Evolutionary conservation across 805 yeast genomes (phyloP), one percentile per base, ranked within the genome.

Genomic region (Wickerhamiella azyma): DNA sequence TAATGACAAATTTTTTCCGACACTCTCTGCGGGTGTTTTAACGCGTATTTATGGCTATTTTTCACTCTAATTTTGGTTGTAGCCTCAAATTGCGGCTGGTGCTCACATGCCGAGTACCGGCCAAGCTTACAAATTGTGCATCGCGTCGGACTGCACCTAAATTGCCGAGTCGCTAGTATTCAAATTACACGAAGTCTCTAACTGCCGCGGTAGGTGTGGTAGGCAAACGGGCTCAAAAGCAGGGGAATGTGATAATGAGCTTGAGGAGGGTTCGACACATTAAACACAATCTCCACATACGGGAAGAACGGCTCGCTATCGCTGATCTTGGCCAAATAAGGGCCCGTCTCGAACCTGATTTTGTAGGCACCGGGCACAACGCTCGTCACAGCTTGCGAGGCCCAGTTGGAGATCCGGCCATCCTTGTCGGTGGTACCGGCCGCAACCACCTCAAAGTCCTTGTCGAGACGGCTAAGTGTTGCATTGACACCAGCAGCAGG

Each of bases 221-320:
- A 88, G 29, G 94, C 81, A 64, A 81, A 85, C 58, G 85, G 85
- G 38, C 94, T 78, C 48, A 88, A 66, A 45, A 88, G 70, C 50
- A 88, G 65, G 0, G 97, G 97, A 46, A 88, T 81, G 60, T 88
- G 97, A 63, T 85, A 88, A 60, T 88, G 97, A 33, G 74, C 66
- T 49, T 79, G 85, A 0, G 85, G 79, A 0, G 82, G 81, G 51
- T 70, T 68, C 6, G 70, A 71, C 3, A 88, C 75, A 26, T 72
- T 72, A 58, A 88, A 88, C 0, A 71, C 68, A 35, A 88, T 82
- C 50, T 88, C 96, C 8, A 86, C 85, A 57, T 74, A 81, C 0
- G 96, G 96, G 68, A 86, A 88, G 59, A 86, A 86, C 47, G 55
- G 55, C 49, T 45, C 41, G 13, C 49, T 48, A 1, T 50, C 53